phyloP scores from a whole-genome alignment of 805 yeast genomes.

The Suhomyces canberraensis region DNA sequence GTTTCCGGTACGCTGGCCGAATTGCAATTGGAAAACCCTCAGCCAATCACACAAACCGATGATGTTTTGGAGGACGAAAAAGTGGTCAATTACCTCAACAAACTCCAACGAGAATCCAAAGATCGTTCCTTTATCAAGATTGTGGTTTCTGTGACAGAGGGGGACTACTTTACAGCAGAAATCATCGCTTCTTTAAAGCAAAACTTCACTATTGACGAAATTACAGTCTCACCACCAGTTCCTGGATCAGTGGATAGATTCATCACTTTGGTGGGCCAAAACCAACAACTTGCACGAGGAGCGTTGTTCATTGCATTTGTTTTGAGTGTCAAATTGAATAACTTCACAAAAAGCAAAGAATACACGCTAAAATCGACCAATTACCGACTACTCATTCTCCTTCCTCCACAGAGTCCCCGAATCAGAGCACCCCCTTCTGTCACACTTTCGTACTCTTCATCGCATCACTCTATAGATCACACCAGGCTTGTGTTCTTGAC shows the following conservation, averaged over 20 bases:
- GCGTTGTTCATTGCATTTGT: conserved; percentile 25
- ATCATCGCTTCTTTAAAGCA: conserved; percentile 13
- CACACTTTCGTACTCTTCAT: neutral
- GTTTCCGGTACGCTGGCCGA: neutral
- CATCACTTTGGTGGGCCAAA: conserved; percentile 27
- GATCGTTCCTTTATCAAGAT: conserved; percentile 13
- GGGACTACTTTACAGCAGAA: conserved; percentile 18
- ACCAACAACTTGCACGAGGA: conserved; percentile 19
- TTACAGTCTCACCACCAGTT: conserved; percentile 17
- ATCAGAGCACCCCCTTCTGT: neutral
- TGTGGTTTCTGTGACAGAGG: conserved; percentile 24
- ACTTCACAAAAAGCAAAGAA: conserved; percentile 16
- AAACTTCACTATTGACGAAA: conserved; percentile 19
- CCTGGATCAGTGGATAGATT: conserved; percentile 31
- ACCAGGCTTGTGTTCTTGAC: neutral
- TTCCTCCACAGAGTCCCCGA: neutral
- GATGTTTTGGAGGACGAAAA: conserved; percentile 22
- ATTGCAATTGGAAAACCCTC: conserved; percentile 6
- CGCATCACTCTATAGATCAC: neutral
- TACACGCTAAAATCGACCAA: conserved; percentile 34
- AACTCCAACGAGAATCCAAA: conserved; percentile 11
- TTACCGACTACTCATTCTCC: conserved; percentile 14
- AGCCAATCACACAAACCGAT: conserved; percentile 3
- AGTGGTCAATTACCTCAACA: conserved; percentile 22
- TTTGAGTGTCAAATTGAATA: conserved; percentile 25